Conservation (phyloP, 2,329 filamentous ascomycete genomes). For the Exophiala aquamarina region DNA sequence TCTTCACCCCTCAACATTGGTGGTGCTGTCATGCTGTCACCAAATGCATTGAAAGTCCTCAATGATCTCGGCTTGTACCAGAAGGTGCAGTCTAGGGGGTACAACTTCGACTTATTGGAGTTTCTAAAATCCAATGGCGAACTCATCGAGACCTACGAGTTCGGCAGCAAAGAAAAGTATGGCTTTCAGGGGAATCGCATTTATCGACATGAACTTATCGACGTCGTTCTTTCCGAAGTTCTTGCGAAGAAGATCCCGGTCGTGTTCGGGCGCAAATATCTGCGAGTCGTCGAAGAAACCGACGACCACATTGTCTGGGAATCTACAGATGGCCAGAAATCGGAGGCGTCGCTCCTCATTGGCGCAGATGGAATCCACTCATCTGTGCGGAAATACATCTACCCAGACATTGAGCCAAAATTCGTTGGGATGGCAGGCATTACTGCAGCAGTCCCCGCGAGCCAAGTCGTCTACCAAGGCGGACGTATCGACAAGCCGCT, state of each 20-base stretch:
- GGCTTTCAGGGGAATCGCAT: conserved; percentile 57
- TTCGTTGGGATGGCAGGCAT: conserved; percentile 52
- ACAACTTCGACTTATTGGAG: conserved; percentile 52
- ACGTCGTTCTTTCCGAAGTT: conserved; percentile 47
- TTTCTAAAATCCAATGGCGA: conserved; percentile 44
- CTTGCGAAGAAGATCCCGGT: conserved; percentile 43
- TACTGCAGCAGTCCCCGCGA: conserved; percentile 29
- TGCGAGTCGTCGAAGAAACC: conserved; percentile 38
- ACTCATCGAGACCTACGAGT: conserved; percentile 31
- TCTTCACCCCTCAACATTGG: conserved; percentile 47
- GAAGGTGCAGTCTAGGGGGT: conserved; percentile 46
- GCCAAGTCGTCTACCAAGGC: conserved; percentile 8
- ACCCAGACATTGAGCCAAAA: conserved; percentile 48
- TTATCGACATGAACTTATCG: conserved; percentile 54
- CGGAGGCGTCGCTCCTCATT: conserved; percentile 47
- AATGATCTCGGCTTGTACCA: conserved; percentile 52
- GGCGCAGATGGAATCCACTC: conserved; percentile 64
- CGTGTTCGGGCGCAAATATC: conserved; percentile 51
- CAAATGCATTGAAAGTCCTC: conserved; percentile 58
- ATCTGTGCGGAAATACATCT: conserved; percentile 52
- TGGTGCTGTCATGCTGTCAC: conserved; percentile 60
- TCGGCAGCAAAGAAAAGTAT: conserved; percentile 40
- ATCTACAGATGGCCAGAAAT: conserved; percentile 43
- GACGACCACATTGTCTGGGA: conserved; percentile 49
- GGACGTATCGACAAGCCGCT: conserved; percentile 14